A percentile compares a stretch with the other conserved stretches of the same genome.
phyloP scores from a whole-genome alignment of 768 basidiomycete genomes.

The Mycena latifolia region DNA sequence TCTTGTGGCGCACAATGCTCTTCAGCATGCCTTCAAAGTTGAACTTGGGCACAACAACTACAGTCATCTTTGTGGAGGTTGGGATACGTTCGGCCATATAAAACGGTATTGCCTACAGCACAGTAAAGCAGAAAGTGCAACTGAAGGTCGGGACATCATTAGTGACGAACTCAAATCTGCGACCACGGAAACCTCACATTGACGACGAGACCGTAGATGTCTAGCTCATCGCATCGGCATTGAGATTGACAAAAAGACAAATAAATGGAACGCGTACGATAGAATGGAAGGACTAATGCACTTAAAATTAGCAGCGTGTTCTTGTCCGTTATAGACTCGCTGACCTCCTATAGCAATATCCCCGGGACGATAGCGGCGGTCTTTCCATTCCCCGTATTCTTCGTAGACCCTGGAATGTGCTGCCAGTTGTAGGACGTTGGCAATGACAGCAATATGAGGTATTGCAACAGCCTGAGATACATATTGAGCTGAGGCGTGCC shows the following conservation, averaged over 20 bases:
- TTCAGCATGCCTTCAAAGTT: conserved; percentile 71
- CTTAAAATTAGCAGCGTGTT: background rate
- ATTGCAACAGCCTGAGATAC: conserved; percentile 66
- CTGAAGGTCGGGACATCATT: conserved; percentile 44
- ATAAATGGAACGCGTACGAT: conserved; percentile 56
- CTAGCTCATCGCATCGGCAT: conserved; percentile 40
- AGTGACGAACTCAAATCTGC: background rate
- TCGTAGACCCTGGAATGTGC: conserved; percentile 64
- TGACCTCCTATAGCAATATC: conserved; percentile 72
- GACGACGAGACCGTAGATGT: conserved; percentile 77
- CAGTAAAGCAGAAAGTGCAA: conserved; percentile 69
- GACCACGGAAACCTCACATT: conserved; percentile 52
- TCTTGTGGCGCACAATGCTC: conserved; percentile 69
- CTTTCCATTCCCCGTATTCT: conserved; percentile 56
- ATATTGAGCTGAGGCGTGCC: background rate
- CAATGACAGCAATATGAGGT: conserved; percentile 69
- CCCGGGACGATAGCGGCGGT: conserved; percentile 68
- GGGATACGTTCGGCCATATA: background rate
- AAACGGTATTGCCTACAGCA: conserved; percentile 43
- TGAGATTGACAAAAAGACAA: background rate
- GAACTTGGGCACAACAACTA: conserved; percentile 75
- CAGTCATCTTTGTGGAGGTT: conserved; percentile 45
- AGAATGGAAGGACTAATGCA: conserved; percentile 67
- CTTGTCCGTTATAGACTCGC: conserved; percentile 28
- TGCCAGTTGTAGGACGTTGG: conserved; percentile 73